A percentile compares a stretch with the other conserved stretches of the same genome.
These are phyloP conservation scores for Rheum nobile DNA, from an alignment of 148 eudicot species.

Conservation along the genomic window DNA sequence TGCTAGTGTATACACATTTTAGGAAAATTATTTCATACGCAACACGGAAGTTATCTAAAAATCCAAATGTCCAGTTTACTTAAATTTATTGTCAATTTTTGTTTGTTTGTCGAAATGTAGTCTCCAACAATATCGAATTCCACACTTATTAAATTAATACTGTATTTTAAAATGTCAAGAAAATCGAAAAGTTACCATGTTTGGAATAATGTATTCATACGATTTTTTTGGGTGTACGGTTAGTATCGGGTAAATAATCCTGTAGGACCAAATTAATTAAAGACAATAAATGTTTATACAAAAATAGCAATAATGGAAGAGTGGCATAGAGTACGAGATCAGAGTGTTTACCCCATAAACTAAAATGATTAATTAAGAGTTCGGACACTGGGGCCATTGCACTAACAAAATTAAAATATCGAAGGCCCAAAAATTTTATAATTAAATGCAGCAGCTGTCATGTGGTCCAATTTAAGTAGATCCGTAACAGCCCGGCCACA, in stretches of 20 bases:
- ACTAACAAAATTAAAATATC: not conserved
- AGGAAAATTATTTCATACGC: too few relatives aligned
- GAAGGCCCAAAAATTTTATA: not conserved
- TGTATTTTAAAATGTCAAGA: not conserved
- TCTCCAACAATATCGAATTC: too few relatives aligned
- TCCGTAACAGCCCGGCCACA: not conserved
- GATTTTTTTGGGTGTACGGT: too few relatives aligned
- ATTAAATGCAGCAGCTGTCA: not conserved
- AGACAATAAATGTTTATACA: not conserved
- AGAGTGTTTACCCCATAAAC: not conserved
- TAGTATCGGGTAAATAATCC: not conserved
- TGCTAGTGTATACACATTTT: too few relatives aligned
- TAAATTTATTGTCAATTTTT: too few relatives aligned
- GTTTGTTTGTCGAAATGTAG: too few relatives aligned
- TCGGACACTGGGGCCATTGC: not conserved
- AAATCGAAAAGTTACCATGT: not conserved
- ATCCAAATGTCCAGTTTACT: too few relatives aligned
- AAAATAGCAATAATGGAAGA: not conserved
- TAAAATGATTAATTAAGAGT: not conserved
- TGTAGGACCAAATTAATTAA: not conserved
- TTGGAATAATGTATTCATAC: not conserved
- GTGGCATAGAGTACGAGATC: not conserved
- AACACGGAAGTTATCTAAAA: too few relatives aligned
- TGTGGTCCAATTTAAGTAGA: not conserved
- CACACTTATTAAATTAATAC: too few relatives aligned